Percentiles rank a stretch among this genome's conserved stretches.
Conservation (phyloP, 352 stramenopile species). For the Phytophthora pluvialis region DNA sequence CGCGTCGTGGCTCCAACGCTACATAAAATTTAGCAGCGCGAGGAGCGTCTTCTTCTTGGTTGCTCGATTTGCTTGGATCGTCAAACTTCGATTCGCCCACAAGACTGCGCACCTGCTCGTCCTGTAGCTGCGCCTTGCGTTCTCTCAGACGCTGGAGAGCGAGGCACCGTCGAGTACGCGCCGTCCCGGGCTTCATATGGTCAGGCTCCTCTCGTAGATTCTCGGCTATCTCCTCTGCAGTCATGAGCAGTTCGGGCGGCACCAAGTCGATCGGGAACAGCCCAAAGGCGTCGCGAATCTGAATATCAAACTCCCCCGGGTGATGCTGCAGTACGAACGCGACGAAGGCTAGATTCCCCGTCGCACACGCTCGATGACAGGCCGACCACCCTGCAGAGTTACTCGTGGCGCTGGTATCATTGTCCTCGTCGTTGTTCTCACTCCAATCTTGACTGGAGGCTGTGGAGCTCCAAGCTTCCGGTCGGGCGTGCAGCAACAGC, state of each 20-base stretch:
- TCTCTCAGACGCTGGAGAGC: constrained; percentile 45
- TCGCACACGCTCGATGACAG: constrained; percentile 63
- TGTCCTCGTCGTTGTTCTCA: constrained; percentile 11
- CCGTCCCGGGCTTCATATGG: constrained; percentile 19
- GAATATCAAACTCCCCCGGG: constrained; percentile 29
- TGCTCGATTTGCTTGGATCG: neutral
- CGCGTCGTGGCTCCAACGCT: constrained; percentile 47
- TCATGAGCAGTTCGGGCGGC: constrained; percentile 52
- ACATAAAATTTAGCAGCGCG: constrained; percentile 41
- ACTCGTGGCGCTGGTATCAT: constrained; percentile 17
- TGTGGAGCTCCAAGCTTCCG: constrained; percentile 40
- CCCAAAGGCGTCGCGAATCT: constrained; percentile 57
- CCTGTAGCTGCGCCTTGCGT: constrained; percentile 41
- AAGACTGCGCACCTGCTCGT: constrained; percentile 15
- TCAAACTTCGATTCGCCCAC: constrained; percentile 8
- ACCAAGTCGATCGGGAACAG: constrained; percentile 65
- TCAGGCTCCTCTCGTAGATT: constrained; percentile 13
- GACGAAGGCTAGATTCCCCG: constrained; percentile 64
- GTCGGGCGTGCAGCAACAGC: constrained; percentile 49
- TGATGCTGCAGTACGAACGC: constrained; percentile 56
- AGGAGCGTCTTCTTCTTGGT: constrained; percentile 15
- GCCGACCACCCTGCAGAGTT: constrained; percentile 57
- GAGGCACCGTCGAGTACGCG: constrained; percentile 35
- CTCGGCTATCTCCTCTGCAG: constrained; percentile 27
- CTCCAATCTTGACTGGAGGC: constrained; percentile 12